These are phyloP conservation scores for Austroboletus novae-zelandiae DNA, from an alignment of 1,284 basidiomycete genomes.

Conservation along the genomic window DNA sequence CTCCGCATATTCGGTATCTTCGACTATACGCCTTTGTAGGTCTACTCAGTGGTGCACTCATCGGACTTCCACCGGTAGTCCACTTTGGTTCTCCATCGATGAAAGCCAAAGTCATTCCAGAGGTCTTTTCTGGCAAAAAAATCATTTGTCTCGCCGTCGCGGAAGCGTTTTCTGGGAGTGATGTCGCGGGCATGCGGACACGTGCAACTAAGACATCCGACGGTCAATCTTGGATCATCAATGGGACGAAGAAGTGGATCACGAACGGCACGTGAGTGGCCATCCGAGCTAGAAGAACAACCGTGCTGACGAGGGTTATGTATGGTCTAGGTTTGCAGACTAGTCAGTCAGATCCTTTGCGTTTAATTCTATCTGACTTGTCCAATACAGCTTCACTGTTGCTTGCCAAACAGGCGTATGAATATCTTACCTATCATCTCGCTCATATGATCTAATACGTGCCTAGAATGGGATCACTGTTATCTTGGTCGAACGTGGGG, in stretches of 20 bases:
- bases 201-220: constrained; percentile 67
- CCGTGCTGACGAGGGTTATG: too few species aligned
- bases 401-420: too few species aligned
- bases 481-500: too few species aligned
- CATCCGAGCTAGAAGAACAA: too few species aligned
- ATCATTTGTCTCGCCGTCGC: constrained; percentile 60
- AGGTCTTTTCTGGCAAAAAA: constrained; percentile 72
- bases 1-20: background rate
- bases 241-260: constrained; percentile 78
- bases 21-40: constrained; percentile 19
- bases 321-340: too few species aligned
- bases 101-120: constrained; percentile 59
- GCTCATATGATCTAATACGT: too few species aligned
- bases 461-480: too few species aligned
- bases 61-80: constrained; percentile 38
- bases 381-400: too few species aligned
- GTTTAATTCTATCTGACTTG: too few species aligned
- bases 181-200: constrained; percentile 63
- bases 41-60: constrained; percentile 25
- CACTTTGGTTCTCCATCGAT: constrained; percentile 67
- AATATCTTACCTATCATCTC: too few species aligned
- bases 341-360: too few species aligned
- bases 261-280: constrained; percentile 34
- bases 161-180: constrained; percentile 74
- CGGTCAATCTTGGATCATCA: constrained; percentile 64